Conservation (phyloP, 208 protist species). For the Porcisia hertigi region DNA sequence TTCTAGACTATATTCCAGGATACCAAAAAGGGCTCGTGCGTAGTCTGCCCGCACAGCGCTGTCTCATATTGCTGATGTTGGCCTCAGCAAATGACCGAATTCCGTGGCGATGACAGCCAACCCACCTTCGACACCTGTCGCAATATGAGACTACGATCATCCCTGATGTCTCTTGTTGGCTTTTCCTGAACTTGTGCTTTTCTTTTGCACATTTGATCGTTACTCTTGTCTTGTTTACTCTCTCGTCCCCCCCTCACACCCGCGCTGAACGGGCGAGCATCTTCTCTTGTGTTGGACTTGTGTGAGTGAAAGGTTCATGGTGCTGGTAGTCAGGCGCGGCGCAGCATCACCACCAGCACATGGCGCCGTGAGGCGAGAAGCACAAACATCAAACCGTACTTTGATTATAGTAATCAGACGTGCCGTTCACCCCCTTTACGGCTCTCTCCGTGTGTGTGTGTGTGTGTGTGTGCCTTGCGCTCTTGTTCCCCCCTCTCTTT, state of each 20-base stretch:
- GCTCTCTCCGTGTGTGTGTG: not conserved
- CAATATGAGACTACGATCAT: not conserved
- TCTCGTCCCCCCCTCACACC: too few relatives aligned
- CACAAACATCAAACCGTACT: not conserved
- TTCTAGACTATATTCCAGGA: slow-evolving; percentile 15
- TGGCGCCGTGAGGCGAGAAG: not conserved
- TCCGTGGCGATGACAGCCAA: not conserved
- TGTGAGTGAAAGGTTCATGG: too few relatives aligned
- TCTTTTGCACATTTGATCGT: too few relatives aligned
- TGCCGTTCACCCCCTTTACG: not conserved
- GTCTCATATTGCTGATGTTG: not conserved
- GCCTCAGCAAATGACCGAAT: not conserved
- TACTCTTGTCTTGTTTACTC: too few relatives aligned
- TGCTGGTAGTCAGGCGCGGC: too few relatives aligned
- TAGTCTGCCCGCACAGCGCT: not conserved
- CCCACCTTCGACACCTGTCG: not conserved
- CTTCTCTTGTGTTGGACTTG: too few relatives aligned
- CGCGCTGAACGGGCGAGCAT: too few relatives aligned
- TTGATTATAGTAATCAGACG: not conserved
- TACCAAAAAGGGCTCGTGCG: too few relatives aligned
- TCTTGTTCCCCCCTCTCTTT: not conserved
- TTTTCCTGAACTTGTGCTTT: not conserved
- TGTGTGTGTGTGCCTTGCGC: not conserved
- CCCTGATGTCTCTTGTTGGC: not conserved
- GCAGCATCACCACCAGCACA: not conserved